Percentiles rank a stretch among this genome's conserved stretches.
phyloP scores from a whole-genome alignment of 441 rosid genomes.

The Manihot esculenta region DNA sequence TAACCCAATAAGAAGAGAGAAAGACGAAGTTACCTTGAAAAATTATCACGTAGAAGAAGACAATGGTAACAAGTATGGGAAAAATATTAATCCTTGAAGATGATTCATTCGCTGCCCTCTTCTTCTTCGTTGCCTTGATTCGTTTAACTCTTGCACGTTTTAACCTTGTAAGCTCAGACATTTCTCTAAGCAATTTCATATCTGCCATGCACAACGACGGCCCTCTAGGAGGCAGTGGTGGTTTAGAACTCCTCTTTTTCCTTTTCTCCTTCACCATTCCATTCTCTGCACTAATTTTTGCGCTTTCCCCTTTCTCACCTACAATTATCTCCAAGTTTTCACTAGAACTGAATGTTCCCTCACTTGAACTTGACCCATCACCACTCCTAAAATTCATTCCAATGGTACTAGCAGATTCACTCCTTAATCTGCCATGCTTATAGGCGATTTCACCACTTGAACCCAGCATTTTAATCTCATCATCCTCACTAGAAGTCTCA shows the following conservation, averaged over 20 bases:
- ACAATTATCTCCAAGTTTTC: slow-evolving; percentile 16
- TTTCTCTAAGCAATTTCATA: slow-evolving; percentile 29
- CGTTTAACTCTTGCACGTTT: slow-evolving; percentile 28
- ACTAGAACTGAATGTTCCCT: slow-evolving; percentile 3
- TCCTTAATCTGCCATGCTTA: slow-evolving; percentile 13
- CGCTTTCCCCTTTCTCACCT: slow-evolving; percentile 1
- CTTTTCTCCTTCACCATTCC: slow-evolving; percentile 10
- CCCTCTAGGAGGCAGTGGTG: slow-evolving; percentile 33
- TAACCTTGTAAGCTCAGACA: slow-evolving; percentile 27
- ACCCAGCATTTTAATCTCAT: slow-evolving; percentile 12
- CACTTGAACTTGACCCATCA: background rate
- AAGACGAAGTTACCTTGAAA: slow-evolving; percentile 33
- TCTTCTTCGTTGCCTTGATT: slow-evolving; percentile 28
- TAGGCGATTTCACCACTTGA: background rate
- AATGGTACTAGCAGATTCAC: slow-evolving; percentile 11
- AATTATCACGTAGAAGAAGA: slow-evolving; percentile 33
- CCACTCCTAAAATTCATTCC: background rate
- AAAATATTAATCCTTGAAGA: slow-evolving; percentile 20
- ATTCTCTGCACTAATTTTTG: background rate
- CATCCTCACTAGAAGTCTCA: slow-evolving; percentile 7
- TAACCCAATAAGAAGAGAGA: background rate
- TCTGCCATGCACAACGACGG: slow-evolving; percentile 24
- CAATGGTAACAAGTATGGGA: slow-evolving; percentile 30
- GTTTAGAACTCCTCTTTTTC: slow-evolving; percentile 31
- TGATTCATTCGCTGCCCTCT: slow-evolving; percentile 24